Base-by-base conservation (phyloP, 2,329 filamentous ascomycete species). In the Penicillium sp. region DNA sequence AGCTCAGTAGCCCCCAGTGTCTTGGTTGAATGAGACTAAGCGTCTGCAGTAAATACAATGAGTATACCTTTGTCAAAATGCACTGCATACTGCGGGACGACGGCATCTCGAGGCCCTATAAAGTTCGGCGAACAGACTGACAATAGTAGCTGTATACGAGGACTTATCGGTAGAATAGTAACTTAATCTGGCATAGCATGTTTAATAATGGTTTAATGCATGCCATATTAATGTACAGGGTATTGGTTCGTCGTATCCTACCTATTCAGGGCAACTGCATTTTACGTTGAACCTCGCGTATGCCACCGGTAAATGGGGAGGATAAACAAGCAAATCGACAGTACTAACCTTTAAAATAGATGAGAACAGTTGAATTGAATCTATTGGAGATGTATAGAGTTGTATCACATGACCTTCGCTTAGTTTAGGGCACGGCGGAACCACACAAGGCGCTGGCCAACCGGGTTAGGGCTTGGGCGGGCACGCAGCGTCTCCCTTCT, bases 381-480 rank as follows among this genome's bases (percentile, higher is more conserved):
- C 3, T 13, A 23, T 35, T 18, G 8, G 4, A 20, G n/a, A 42
- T 38, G 37, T 47, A 54, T 52, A 46, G 44, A 46, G 35, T 2
- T 2, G 5, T 12, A 31, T 40, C 66, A 67, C 57, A 60, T 67
- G 65, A 55, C 29, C 37, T 64, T 68, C 66, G 67, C 67, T 70
- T 70, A 61, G 57, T 55, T 61, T 62, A 67, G 58, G 58, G 58
- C 58, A 60, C 55, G 44, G 56, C 57, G 55, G 57, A 60, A 59
- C 57, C 58, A 61, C 58, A 67, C 57, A 59, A 60, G 58, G 53
- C 43, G 54, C 54, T 53, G 58, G 53, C 61, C 55, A 61, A 64
- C 62, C 63, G 63, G 64, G 61, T 69, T 72, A 71, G 66, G 69
- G 69, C 63, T 70, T 66, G 57, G 57, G 60, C 66, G 65, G 62